Conservation (phyloP, 768 basidiomycete genomes). For the Agaricus blazei region DNA sequence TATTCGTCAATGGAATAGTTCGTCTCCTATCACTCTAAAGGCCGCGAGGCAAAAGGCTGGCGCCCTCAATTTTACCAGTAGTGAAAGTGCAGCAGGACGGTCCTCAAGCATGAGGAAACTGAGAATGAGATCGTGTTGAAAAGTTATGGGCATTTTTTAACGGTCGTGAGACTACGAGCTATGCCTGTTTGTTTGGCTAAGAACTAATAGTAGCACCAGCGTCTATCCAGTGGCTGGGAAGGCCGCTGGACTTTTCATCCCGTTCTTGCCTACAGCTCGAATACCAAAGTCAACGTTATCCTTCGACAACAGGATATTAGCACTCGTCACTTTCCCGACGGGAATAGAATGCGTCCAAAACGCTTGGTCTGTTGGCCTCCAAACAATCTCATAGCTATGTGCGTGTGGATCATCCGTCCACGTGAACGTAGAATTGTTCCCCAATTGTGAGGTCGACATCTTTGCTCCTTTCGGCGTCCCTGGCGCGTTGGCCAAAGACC, state of each 20-base stretch:
- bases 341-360: slow-evolving; percentile 46
- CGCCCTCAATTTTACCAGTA: too few species aligned
- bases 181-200: background rate
- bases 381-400: slow-evolving; percentile 46
- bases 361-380: slow-evolving; percentile 41
- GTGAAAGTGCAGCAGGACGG: too few species aligned
- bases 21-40: too few species aligned
- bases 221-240: slow-evolving; percentile 24
- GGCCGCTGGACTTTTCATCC: slow-evolving; percentile 46
- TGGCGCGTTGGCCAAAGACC: slow-evolving; percentile 52
- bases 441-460: slow-evolving; percentile 41
- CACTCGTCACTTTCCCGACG: slow-evolving; percentile 36
- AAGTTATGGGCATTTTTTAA: too few species aligned
- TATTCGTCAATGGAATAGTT: background rate
- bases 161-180: background rate
- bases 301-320: slow-evolving; percentile 40
- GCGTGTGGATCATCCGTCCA: slow-evolving; percentile 37
- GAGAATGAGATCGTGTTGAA: too few species aligned
- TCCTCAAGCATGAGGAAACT: too few species aligned
- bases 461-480: slow-evolving; percentile 45
- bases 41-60: too few species aligned
- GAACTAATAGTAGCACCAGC: background rate
- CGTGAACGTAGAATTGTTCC: slow-evolving; percentile 48
- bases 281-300: slow-evolving; percentile 49
- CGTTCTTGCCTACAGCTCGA: slow-evolving; percentile 46